Evolutionary conservation across 2,329 filamentous ascomycete species (phyloP).

Genomic region (Aspergillus texensis): DNA sequence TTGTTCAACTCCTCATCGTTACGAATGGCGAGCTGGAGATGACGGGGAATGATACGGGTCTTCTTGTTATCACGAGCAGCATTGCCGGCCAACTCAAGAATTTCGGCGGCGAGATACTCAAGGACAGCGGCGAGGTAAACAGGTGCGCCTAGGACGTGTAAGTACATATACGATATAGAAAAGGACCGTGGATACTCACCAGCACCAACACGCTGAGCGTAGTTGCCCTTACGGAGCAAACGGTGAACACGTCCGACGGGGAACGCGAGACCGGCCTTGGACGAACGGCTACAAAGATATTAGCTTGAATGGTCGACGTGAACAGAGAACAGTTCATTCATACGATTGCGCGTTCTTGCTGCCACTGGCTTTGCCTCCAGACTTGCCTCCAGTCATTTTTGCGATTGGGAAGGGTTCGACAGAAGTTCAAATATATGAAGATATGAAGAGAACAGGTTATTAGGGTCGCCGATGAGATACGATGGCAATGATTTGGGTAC

Average conservation of each 20-base stretch:
- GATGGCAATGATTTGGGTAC: slow-evolving; percentile 22
- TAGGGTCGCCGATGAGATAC: neutral
- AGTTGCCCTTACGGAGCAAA: slow-evolving; percentile 99
- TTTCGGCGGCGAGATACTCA: slow-evolving; percentile 2
- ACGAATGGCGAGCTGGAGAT: slow-evolving; percentile 97
- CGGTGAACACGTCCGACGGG: slow-evolving; percentile 98
- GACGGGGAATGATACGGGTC: slow-evolving; percentile 99
- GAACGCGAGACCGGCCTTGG: slow-evolving; percentile 98
- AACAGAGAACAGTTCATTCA: slow-evolving; percentile 49
- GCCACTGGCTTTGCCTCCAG: slow-evolving; percentile 98
- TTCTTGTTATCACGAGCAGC: slow-evolving; percentile 99
- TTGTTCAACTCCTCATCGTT: slow-evolving; percentile 99
- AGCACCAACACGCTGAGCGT: slow-evolving; percentile 98
- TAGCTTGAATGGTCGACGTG: slow-evolving; percentile 44
- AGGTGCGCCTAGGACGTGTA: slow-evolving; percentile 64
- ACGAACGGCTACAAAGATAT: slow-evolving; percentile 73
- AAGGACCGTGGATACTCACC: slow-evolving; percentile 53
- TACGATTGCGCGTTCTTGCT: slow-evolving; percentile 99
- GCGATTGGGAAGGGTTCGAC: slow-evolving; percentile 44
- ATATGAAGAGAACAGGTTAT: slow-evolving; percentile 1
- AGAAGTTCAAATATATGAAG: neutral
- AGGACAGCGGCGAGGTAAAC: slow-evolving; percentile 82
- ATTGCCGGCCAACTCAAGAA: slow-evolving; percentile 97
- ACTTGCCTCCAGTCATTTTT: slow-evolving; percentile 99
- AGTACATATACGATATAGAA: neutral